These are phyloP conservation scores for Hymenoscyphus fraxineus DNA, from an alignment of 2,329 filamentous ascomycete species.

Conservation along the genomic window DNA sequence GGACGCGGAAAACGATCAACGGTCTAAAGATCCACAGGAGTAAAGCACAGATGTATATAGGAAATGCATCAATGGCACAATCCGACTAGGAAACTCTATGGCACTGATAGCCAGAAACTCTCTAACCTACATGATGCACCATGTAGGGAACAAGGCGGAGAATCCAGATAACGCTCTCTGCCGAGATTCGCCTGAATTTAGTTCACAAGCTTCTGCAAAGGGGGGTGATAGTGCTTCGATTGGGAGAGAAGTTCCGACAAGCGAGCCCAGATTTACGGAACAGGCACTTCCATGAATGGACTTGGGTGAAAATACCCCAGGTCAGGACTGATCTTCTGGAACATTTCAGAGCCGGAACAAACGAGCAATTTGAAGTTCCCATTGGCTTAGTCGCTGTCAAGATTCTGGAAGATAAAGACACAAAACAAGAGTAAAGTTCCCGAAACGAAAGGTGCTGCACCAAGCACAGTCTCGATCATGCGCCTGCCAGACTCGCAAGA, in stretches of 20 bases:
- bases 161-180: constrained; percentile 21
- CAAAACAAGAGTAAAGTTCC: constrained; percentile 7
- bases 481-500: constrained; percentile 10
- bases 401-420: constrained; percentile 18
- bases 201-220: background rate
- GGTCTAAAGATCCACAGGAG: constrained; percentile 23
- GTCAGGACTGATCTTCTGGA: background rate
- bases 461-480: constrained; percentile 11
- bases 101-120: constrained; percentile 18
- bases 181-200: constrained; percentile 18
- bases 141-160: constrained; percentile 16
- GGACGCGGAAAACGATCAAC: constrained; percentile 29
- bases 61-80: constrained; percentile 11
- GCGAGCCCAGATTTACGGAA: background rate
- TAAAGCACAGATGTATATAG: constrained; percentile 36
- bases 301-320: constrained; percentile 2
- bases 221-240: constrained; percentile 11
- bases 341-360: background rate
- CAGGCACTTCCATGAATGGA: constrained; percentile 17
- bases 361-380: background rate
- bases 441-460: constrained; percentile 17
- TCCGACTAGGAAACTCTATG: constrained; percentile 9
- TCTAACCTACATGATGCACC: constrained; percentile 25
- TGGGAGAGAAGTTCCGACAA: constrained; percentile 5
- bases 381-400: background rate